Evolutionary conservation across 1,139 yeast species (phyloP).

Genomic region (Lipomyces yarrowii): DNA sequence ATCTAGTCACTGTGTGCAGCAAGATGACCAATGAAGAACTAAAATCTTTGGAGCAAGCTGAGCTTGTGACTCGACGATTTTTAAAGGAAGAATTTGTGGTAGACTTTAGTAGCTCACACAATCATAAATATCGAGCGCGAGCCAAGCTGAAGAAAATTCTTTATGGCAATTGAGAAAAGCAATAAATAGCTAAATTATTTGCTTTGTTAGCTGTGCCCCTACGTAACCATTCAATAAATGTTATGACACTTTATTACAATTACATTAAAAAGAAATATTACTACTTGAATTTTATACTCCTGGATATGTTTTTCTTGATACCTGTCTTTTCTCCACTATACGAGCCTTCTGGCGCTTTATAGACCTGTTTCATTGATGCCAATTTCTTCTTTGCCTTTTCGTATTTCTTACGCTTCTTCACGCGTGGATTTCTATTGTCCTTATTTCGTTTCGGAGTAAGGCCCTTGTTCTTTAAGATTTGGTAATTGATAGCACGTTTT

Average conservation of each 20-base stretch:
- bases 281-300: slow-evolving; percentile 69
- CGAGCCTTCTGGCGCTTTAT: slow-evolving; percentile 66
- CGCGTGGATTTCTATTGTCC: slow-evolving; percentile 93
- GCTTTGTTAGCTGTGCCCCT: neutral
- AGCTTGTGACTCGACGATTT: slow-evolving; percentile 28
- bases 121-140: neutral
- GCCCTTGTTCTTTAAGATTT: slow-evolving; percentile 93
- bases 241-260: neutral
- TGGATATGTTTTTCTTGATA: slow-evolving; percentile 88
- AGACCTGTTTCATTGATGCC: slow-evolving; percentile 85
- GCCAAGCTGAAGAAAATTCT: slow-evolving; percentile 9
- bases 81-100: slow-evolving; percentile 23
- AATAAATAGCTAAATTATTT: neutral
- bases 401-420: slow-evolving; percentile 96
- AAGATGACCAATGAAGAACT: slow-evolving; percentile 29
- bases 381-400: slow-evolving; percentile 94
- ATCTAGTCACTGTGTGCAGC: slow-evolving; percentile 31
- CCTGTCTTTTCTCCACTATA: slow-evolving; percentile 96
- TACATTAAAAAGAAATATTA: neutral
- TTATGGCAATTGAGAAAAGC: slow-evolving; percentile 4
- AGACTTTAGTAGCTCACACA: neutral
- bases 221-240: neutral
- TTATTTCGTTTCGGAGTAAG: slow-evolving; percentile 89
- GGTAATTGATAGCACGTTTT: slow-evolving; percentile 92
- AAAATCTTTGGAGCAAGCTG: slow-evolving; percentile 30